Percentiles rank a stretch among this genome's conserved stretches.
These are phyloP conservation scores for Talaromyces piceae DNA, from an alignment of 2,329 filamentous ascomycete species.

Conservation along the genomic window DNA sequence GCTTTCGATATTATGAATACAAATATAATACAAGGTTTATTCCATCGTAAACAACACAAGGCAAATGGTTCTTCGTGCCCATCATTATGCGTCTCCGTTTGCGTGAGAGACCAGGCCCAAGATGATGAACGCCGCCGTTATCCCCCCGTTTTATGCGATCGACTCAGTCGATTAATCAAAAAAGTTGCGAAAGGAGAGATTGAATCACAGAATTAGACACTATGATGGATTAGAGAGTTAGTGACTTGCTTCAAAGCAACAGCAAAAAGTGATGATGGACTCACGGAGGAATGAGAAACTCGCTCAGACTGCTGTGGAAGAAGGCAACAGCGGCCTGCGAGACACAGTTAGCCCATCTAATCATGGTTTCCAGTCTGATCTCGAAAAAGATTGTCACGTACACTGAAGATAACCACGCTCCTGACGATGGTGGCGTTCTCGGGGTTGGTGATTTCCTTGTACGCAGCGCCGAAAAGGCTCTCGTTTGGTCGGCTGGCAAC, in stretches of 20 bases:
- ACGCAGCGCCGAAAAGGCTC: constrained; percentile 52
- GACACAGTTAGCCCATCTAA: background rate
- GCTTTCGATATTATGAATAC: background rate
- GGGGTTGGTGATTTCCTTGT: constrained; percentile 55
- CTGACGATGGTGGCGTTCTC: constrained; percentile 64
- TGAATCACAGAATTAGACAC: constrained; percentile 1
- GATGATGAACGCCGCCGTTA: constrained; percentile 1
- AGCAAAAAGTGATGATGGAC: constrained; percentile 14
- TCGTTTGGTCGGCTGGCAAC: no score
- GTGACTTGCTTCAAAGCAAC: background rate
- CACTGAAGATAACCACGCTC: constrained; percentile 61
- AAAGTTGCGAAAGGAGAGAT: background rate
- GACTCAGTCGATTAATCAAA: background rate
- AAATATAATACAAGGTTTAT: background rate
- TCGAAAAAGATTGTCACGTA: constrained; percentile 37
- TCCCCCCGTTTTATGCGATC: background rate
- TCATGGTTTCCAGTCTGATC: background rate
- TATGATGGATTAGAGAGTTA: background rate
- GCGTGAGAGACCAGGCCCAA: background rate
- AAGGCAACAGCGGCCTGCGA: constrained; percentile 58
- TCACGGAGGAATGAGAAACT: constrained; percentile 58
- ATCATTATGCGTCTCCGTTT: background rate
- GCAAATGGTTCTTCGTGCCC: background rate
- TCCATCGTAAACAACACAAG: background rate
- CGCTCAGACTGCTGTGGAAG: constrained; percentile 60